Conservation (phyloP, 805 yeast species). For the Candida odintsovae region DNA sequence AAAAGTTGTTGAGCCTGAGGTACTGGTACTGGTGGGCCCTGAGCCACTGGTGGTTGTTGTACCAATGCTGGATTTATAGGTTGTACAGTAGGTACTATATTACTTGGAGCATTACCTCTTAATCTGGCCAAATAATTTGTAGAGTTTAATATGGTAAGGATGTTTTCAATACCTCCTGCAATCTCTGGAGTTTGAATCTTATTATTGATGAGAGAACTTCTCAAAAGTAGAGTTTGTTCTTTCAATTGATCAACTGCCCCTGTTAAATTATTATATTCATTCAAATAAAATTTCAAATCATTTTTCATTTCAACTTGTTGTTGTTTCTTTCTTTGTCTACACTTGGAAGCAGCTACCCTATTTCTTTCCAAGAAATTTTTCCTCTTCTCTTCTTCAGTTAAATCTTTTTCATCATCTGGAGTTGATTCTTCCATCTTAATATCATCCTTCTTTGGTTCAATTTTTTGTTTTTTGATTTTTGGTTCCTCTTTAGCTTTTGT, state of each 20-base stretch:
- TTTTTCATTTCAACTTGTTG: slow-evolving; percentile 77
- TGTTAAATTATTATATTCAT: slow-evolving; percentile 63
- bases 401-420: slow-evolving; percentile 6
- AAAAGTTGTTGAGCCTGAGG: slow-evolving; percentile 2
- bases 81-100: slow-evolving; percentile 23
- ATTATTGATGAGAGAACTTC: slow-evolving; percentile 34
- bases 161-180: slow-evolving; percentile 35
- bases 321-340: slow-evolving; percentile 91
- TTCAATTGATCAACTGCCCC: slow-evolving; percentile 51
- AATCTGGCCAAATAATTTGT: slow-evolving; percentile 23
- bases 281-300: slow-evolving; percentile 63
- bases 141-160: slow-evolving; percentile 14
- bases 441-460: not conserved
- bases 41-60: slow-evolving; percentile 12
- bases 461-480: slow-evolving; percentile 1
- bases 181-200: slow-evolving; percentile 30
- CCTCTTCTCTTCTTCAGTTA: slow-evolving; percentile 72
- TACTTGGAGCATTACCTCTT: slow-evolving; percentile 22
- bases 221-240: slow-evolving; percentile 48
- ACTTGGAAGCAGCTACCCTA: slow-evolving; percentile 91
- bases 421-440: not conserved
- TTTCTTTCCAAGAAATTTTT: slow-evolving; percentile 80
- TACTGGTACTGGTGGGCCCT: slow-evolving; percentile 2
- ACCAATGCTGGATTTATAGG: slow-evolving; percentile 24
- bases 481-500: slow-evolving; percentile 2